Percentiles rank a stretch among this genome's conserved stretches.
Conservation (phyloP, 192 early-diverging fungal genomes). For the Umbelopsis sp. region DNA sequence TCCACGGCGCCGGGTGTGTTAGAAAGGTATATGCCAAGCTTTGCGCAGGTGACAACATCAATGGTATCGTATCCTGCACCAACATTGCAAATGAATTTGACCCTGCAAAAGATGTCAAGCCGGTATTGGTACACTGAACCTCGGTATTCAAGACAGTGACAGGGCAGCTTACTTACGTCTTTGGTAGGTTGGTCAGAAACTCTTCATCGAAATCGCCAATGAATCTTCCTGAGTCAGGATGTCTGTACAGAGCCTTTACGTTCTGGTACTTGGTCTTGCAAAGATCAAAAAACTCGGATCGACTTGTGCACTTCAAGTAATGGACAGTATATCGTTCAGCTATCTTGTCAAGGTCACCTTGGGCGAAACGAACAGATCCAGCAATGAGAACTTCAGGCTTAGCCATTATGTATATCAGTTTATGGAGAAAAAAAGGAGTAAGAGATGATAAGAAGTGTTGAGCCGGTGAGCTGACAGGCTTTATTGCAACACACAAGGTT, state of each 20-base stretch:
- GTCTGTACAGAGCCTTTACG: conserved; percentile 25
- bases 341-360: conserved; percentile 20
- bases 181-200: conserved; percentile 34
- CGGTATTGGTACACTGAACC: too few relatives aligned
- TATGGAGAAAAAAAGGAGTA: background rate
- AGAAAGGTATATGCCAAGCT: conserved; percentile 40
- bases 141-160: too few relatives aligned
- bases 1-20: conserved; percentile 46
- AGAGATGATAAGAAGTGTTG: background rate
- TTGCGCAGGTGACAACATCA: conserved; percentile 35
- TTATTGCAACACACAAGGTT: background rate
- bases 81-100: conserved; percentile 31
- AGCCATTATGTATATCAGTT: background rate
- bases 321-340: conserved; percentile 23
- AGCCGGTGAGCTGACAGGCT: background rate
- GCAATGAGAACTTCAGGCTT: conserved; percentile 24
- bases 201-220: conserved; percentile 40
- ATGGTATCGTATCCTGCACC: conserved; percentile 46
- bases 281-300: conserved; percentile 32
- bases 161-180: background rate
- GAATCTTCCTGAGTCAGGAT: conserved; percentile 23
- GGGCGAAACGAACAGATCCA: conserved; percentile 32
- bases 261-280: conserved; percentile 34
- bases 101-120: background rate
- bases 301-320: conserved; percentile 24